Conservation (phyloP, 768 basidiomycete genomes). For the Tulasnella sp. region DNA sequence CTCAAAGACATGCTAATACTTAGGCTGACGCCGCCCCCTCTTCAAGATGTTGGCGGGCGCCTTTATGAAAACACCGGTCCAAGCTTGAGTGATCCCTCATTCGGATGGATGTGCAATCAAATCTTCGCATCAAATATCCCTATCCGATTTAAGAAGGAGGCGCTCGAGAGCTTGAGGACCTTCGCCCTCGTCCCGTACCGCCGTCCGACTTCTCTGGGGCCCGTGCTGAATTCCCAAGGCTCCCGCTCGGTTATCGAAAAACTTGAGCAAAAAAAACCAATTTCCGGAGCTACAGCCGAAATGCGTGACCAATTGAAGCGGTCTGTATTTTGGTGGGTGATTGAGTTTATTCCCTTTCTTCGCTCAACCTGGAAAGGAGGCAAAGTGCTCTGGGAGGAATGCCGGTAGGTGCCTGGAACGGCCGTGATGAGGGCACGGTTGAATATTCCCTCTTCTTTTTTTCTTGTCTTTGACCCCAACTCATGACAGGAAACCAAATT, state of each 20-base stretch:
- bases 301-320: not conserved
- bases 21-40: too few species aligned
- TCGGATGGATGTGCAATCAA: not conserved
- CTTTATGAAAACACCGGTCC: not conserved
- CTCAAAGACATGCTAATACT: too few species aligned
- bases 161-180: not conserved
- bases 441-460: not conserved
- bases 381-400: not conserved
- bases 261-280: not conserved
- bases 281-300: not conserved
- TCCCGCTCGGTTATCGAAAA: not conserved
- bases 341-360: not conserved
- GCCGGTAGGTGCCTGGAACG: not conserved
- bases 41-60: not conserved
- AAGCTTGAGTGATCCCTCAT: not conserved
- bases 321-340: not conserved
- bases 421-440: too few species aligned
- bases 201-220: too few species aligned
- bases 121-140: not conserved
- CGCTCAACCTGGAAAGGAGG: not conserved
- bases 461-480: not conserved
- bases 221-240: too few species aligned
- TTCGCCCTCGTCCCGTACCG: not conserved
- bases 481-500: not conserved
- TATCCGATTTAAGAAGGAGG: not conserved